A percentile compares a stretch with the other conserved stretches of the same genome.
Conservation (phyloP, 352 stramenopile species). For the Phytopythium delawarense region DNA sequence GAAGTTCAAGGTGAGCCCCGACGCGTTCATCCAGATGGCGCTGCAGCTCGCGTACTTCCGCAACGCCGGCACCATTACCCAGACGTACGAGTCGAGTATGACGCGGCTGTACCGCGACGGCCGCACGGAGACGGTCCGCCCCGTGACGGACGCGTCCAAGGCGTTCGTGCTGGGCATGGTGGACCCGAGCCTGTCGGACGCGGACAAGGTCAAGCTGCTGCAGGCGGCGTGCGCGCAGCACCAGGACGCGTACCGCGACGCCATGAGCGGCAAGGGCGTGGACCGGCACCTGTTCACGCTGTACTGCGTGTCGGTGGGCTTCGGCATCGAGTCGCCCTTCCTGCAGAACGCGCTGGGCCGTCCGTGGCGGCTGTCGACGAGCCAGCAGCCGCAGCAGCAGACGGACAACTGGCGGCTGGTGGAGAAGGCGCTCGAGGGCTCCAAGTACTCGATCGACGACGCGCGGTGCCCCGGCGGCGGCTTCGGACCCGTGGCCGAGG, state of each 20-base stretch:
- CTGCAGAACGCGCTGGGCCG: conserved; percentile 80
- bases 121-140: conserved; percentile 91
- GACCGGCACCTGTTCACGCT: conserved; percentile 96
- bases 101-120: conserved; percentile 95
- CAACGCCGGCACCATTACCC: conserved; percentile 89
- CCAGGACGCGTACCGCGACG: conserved; percentile 88
- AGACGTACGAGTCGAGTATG: conserved; percentile 97
- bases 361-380: conserved; percentile 87
- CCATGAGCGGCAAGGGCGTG: conserved; percentile 90
- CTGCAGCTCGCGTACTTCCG: conserved; percentile 96
- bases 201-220: conserved; percentile 84
- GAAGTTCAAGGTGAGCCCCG: conserved; percentile 91
- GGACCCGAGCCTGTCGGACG: conserved; percentile 51
- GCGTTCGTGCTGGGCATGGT: conserved; percentile 89
- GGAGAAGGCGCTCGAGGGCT: conserved; percentile 53
- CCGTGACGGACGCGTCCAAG: conserved; percentile 88
- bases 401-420: conserved; percentile 78
- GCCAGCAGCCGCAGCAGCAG: conserved; percentile 89
- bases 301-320: conserved; percentile 86
- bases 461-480: conserved; percentile 75
- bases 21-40: conserved; percentile 96
- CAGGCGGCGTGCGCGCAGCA: conserved; percentile 87
- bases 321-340: conserved; percentile 86
- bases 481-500: conserved; percentile 87
- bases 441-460: conserved; percentile 54